Percentiles rank a stretch among this genome's conserved stretches.
These are phyloP conservation scores for Trametes meyenii DNA, from an alignment of 768 basidiomycete species.

Conservation along the genomic window DNA sequence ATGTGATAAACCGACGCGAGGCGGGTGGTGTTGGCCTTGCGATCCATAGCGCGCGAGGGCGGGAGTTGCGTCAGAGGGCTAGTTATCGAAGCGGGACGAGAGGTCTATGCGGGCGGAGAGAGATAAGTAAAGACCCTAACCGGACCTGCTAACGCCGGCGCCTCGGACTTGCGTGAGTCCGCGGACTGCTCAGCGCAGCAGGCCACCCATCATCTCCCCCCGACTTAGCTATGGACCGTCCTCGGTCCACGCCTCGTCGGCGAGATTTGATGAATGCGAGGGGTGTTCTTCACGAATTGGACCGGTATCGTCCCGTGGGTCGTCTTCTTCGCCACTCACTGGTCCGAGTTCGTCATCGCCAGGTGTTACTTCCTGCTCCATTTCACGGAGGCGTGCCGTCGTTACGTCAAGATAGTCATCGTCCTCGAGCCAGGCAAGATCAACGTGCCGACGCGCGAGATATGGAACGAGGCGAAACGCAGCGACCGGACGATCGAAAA, in stretches of 20 bases:
- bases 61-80: too few species aligned
- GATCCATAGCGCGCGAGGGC: too few species aligned
- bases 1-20: too few species aligned
- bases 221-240: slow-evolving; percentile 10
- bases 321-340: background rate
- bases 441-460: slow-evolving; percentile 2
- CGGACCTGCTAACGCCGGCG: background rate
- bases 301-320: background rate
- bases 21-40: too few species aligned
- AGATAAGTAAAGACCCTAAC: background rate
- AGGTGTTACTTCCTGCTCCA: background rate
- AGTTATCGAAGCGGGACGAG: too few species aligned
- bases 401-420: slow-evolving; percentile 6
- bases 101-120: too few species aligned
- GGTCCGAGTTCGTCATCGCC: background rate
- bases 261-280: background rate
- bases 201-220: slow-evolving; percentile 2
- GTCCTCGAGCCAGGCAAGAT: slow-evolving; percentile 3
- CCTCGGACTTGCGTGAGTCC: background rate
- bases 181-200: background rate
- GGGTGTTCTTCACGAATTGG: too few species aligned
- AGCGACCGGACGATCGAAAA: slow-evolving; percentile 21
- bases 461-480: slow-evolving; percentile 32
- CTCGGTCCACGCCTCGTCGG: slow-evolving; percentile 1
- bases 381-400: slow-evolving; percentile 2